These are phyloP conservation scores for Xylogone sp. DNA, from an alignment of 2,329 filamentous ascomycete species.

Conservation along the genomic window DNA sequence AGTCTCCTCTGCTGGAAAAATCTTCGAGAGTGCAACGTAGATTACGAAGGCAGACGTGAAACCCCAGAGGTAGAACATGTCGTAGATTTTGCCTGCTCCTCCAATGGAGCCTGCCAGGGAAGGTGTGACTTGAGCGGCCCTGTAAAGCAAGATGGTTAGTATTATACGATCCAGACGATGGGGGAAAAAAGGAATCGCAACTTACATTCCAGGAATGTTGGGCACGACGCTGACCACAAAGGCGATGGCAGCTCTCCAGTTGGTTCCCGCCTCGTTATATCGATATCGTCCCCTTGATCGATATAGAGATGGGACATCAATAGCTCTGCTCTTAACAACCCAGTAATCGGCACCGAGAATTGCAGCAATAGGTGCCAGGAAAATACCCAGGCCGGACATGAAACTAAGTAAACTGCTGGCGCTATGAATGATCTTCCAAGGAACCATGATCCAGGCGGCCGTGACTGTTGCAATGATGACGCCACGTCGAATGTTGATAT, in stretches of 20 bases:
- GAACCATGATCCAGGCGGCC: constrained; percentile 38
- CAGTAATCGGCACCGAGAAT: constrained; percentile 32
- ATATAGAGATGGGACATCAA: constrained; percentile 32
- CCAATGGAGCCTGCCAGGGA: constrained; percentile 19
- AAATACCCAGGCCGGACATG: constrained; percentile 32
- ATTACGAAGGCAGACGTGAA: constrained; percentile 31
- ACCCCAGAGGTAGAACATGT: constrained; percentile 34
- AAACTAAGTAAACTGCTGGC: constrained; percentile 26
- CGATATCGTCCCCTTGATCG: constrained; percentile 19
- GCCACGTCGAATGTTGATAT: constrained; percentile 46
- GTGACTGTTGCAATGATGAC: constrained; percentile 38
- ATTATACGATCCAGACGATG: neutral
- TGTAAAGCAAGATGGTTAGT: neutral
- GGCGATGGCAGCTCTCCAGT: constrained; percentile 21
- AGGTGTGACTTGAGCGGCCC: constrained; percentile 16
- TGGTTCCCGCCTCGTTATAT: constrained; percentile 21
- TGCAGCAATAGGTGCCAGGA: constrained; percentile 33
- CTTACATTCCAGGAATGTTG: constrained; percentile 20
- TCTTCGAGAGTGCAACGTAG: constrained; percentile 26
- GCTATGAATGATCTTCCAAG: constrained; percentile 42
- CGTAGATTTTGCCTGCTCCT: constrained; percentile 28
- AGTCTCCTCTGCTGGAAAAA: constrained; percentile 29
- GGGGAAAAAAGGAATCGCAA: neutral
- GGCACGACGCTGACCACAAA: constrained; percentile 20
- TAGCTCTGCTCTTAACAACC: constrained; percentile 26